Evolutionary conservation across 768 basidiomycete genomes (phyloP), one percentile per base, ranked within the genome.

Genomic region (Leccinum longicurvipes): DNA sequence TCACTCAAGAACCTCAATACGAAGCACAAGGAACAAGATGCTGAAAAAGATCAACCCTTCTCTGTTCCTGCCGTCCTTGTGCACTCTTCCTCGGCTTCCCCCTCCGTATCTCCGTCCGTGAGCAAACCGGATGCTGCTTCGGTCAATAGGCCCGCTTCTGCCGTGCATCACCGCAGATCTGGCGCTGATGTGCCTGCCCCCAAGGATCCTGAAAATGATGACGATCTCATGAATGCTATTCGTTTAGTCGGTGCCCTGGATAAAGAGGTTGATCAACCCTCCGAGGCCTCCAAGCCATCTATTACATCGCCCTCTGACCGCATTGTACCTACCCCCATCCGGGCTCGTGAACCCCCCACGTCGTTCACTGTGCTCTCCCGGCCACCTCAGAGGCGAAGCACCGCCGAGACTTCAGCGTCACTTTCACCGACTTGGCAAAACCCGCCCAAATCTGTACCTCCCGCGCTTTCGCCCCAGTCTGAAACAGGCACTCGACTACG

Each of bases 301-400:
- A 41, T 32, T 25, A 58, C 42, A 28, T 6, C 42, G 27, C 50
- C 53, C 21, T 53, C 57, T 47, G 54, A 71, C 24, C 63, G 56
- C 32, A 71, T 72, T 17, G 61, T 80, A 19, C 85, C 85, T 9
- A 85, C 84, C 47, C 79, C 79, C 23, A 85, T 86, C 58, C 82
- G 79, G 58, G 74, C 78, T 62, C 77, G 82, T 29, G 71, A 79
- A 47, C 80, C 83, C 4, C 77, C 77, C 10, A 78, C 82, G 7
- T 74, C 83, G 25, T 86, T 86, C 62, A 82, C 81, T 56, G 85
- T 86, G 46, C 83, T 81, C 2, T 85, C 84, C 19, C 72, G 85
- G 21, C 84, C 84, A 21, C 72, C 76, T 47, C 66, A 80, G 27
- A 65, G 67, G 50, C 74, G 62, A 8, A 72, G 69, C 14, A 60